Percentiles rank a stretch among this genome's conserved stretches.
Evolutionary conservation across 78 protist genomes (phyloP).

Genomic region (Chrysochromulina parva): DNA sequence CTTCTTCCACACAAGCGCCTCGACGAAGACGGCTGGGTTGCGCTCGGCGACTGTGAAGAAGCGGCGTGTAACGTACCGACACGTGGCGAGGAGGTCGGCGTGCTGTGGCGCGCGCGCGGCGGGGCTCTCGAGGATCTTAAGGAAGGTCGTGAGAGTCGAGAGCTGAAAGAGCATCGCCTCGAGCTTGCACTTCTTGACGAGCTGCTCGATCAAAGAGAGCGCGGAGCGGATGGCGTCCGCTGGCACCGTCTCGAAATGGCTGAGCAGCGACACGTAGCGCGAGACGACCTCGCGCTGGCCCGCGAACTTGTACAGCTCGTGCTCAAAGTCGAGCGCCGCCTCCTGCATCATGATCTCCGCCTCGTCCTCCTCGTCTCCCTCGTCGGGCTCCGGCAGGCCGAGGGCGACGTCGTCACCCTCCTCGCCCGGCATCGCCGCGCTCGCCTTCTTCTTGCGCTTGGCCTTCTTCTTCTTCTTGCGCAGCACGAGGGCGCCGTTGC

Average conservation of each 20-base stretch:
- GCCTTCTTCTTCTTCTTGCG: no score
- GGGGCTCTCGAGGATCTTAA: not conserved
- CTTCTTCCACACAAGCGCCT: not conserved
- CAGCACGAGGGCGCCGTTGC: not conserved
- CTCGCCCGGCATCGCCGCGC: not conserved
- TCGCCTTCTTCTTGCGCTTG: not conserved
- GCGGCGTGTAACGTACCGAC: not conserved
- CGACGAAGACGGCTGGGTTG: not conserved
- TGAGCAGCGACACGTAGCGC: not conserved
- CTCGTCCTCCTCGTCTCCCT: not conserved
- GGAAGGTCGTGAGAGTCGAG: not conserved
- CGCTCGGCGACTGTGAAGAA: not conserved
- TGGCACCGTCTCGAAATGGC: not conserved
- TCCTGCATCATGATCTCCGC: not conserved
- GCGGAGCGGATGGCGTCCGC: not conserved
- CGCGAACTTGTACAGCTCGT: not conserved
- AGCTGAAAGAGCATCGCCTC: constrained; percentile 4
- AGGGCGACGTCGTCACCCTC: not conserved
- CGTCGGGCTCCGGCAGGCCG: not conserved
- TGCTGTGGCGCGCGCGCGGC: not conserved
- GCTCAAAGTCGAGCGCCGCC: not conserved
- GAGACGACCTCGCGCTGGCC: not conserved
- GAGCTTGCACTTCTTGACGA: not conserved
- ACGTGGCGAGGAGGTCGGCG: not conserved
- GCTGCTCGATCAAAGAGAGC: not conserved